Evolutionary conservation across 2,329 filamentous ascomycete genomes (phyloP).

Genomic region (Magnaporthales sp.): DNA sequence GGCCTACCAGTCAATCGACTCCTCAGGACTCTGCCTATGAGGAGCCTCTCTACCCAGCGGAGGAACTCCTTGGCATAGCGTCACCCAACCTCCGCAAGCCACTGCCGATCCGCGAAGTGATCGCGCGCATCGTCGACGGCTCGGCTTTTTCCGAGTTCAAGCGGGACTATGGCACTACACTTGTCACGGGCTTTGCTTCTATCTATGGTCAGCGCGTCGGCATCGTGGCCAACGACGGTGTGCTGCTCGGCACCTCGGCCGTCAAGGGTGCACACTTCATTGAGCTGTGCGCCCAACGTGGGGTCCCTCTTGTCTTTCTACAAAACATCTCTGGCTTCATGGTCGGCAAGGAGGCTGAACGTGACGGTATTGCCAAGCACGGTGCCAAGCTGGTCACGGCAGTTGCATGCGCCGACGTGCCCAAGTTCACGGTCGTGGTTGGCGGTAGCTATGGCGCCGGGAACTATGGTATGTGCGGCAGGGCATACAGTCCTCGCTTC

Average conservation of each 20-base stretch:
- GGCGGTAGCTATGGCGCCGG: constrained; percentile 88
- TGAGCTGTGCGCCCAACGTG: constrained; percentile 83
- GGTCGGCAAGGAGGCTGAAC: constrained; percentile 88
- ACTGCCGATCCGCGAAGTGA: constrained; percentile 80
- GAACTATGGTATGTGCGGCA: constrained; percentile 97
- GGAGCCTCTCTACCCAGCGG: constrained; percentile 71
- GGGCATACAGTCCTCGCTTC: constrained; percentile 85
- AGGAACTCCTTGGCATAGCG: constrained; percentile 80
- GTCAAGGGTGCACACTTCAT: constrained; percentile 96
- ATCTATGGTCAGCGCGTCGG: constrained; percentile 89
- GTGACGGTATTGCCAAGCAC: constrained; percentile 94
- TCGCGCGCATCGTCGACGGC: constrained; percentile 86
- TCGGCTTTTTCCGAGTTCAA: constrained; percentile 93
- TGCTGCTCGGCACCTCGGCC: constrained; percentile 80
- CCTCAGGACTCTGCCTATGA: constrained; percentile 34
- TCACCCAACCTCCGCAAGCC: constrained; percentile 83
- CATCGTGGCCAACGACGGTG: constrained; percentile 93
- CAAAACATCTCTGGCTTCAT: constrained; percentile 99
- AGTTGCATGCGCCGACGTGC: constrained; percentile 86
- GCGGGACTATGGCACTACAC: constrained; percentile 75
- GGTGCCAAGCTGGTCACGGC: constrained; percentile 95
- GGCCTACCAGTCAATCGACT: constrained; percentile 43
- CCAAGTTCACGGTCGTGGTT: constrained; percentile 96
- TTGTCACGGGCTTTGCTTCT: constrained; percentile 83
- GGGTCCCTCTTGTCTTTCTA: constrained; percentile 83